Conservation (phyloP, 2,329 filamentous ascomycete genomes). For the Microdochium nivale region DNA sequence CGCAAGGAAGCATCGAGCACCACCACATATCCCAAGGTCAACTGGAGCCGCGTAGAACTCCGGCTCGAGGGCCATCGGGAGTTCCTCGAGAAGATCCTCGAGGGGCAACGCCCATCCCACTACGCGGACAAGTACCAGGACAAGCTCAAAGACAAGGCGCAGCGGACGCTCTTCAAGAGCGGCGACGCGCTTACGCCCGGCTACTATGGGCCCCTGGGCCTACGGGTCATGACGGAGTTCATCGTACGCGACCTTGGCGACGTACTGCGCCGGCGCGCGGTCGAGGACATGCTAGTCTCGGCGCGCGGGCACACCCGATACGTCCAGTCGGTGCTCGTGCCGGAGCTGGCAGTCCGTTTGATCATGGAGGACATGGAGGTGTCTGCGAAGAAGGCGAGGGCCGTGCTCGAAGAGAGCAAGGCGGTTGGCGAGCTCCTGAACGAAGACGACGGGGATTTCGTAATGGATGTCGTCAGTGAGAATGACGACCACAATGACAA, state of each 20-base stretch:
- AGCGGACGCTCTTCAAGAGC: conserved; percentile 50
- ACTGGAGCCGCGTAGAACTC: conserved; percentile 54
- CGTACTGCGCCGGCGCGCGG: conserved; percentile 51
- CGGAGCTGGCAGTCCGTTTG: conserved; percentile 52
- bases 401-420: conserved; percentile 58
- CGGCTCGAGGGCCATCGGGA: conserved; percentile 50
- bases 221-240: conserved; percentile 62
- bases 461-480: conserved; percentile 15
- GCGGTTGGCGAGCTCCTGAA: conserved; percentile 60
- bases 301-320: conserved; percentile 59
- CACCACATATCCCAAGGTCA: conserved; percentile 59
- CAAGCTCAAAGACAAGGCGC: conserved; percentile 47
- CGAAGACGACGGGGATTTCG: conserved; percentile 51
- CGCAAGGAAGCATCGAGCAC: conserved; percentile 35
- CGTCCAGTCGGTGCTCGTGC: conserved; percentile 68
- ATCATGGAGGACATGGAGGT: conserved; percentile 49
- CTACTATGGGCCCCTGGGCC: conserved; percentile 74
- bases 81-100: conserved; percentile 50
- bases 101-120: conserved; percentile 44
- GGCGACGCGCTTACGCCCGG: conserved; percentile 58
- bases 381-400: conserved; percentile 31
- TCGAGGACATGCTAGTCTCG: conserved; percentile 57
- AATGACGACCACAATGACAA: conserved; percentile 15
- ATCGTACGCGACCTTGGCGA: conserved; percentile 53
- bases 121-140: conserved; percentile 50